Conservation (phyloP, 306 rosid species). For the Quercus suber region DNA sequence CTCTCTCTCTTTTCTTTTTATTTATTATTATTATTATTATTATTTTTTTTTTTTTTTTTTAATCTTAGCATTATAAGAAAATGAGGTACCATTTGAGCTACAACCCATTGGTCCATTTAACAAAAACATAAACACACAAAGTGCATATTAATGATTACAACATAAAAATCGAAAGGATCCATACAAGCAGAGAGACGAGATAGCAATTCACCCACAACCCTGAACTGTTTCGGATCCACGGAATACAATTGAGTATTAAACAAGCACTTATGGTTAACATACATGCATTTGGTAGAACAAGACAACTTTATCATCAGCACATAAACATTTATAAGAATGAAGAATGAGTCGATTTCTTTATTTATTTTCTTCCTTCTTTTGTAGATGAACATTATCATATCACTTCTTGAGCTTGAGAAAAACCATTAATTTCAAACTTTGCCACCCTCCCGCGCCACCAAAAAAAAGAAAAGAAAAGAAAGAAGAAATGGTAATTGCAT, state of each 20-base stretch:
- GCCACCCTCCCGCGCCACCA: no score
- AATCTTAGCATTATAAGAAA: no score
- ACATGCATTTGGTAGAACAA: background rate
- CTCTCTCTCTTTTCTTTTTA: no score
- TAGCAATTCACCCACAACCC: conserved; percentile 46
- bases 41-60: no score
- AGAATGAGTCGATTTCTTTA: background rate
- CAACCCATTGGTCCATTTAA: conserved; percentile 46
- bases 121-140: background rate
- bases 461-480: no score
- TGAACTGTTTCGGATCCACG: conserved; percentile 53
- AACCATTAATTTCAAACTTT: no score
- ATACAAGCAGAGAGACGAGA: conserved; percentile 69
- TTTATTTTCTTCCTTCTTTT: background rate
- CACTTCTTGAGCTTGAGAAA: background rate
- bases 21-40: no score
- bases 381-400: background rate
- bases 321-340: background rate
- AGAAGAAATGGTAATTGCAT: no score
- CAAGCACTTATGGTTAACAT: background rate
- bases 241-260: conserved; percentile 14
- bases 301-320: background rate
- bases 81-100: conserved; percentile 19
- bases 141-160: conserved; percentile 1
- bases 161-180: conserved; percentile 14